Evolutionary conservation across 768 basidiomycete genomes (phyloP).

Genomic region (Rhizopogon salebrosus): DNA sequence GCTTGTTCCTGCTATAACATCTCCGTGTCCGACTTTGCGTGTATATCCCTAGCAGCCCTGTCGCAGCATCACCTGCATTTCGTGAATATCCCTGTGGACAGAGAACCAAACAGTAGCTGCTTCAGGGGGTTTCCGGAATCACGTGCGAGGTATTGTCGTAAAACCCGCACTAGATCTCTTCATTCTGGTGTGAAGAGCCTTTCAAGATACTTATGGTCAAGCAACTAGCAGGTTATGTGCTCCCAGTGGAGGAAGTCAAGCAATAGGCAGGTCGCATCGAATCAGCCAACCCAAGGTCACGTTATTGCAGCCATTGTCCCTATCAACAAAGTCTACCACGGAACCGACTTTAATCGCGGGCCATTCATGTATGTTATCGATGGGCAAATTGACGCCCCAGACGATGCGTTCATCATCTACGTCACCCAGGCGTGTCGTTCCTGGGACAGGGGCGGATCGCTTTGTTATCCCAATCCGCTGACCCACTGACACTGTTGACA

Average conservation of each 20-base stretch:
- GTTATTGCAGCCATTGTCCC: no score
- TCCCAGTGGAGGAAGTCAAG: neutral
- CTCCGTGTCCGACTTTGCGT: slow-evolving; percentile 64
- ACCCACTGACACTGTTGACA: no score
- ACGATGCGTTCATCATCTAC: neutral
- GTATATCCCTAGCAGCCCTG: no score
- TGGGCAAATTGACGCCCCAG: neutral
- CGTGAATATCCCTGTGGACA: no score
- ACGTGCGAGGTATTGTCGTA: no score
- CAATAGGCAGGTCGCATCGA: neutral
- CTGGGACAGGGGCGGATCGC: no score
- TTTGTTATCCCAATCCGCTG: no score
- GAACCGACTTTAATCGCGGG: neutral
- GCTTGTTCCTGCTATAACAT: slow-evolving; percentile 70
- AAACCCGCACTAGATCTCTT: no score
- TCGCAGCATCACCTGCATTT: slow-evolving; percentile 31
- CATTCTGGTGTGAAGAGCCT: no score
- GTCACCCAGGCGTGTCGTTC: neutral
- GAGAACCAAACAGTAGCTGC: no score
- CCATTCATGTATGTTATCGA: neutral
- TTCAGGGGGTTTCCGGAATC: no score
- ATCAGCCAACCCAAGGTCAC: no score
- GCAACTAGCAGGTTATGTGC: neutral
- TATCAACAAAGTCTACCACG: neutral
- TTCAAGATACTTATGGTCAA: neutral